Conservation (phyloP, 2,329 filamentous ascomycete genomes). For the Phaeoacremonium minimum region DNA sequence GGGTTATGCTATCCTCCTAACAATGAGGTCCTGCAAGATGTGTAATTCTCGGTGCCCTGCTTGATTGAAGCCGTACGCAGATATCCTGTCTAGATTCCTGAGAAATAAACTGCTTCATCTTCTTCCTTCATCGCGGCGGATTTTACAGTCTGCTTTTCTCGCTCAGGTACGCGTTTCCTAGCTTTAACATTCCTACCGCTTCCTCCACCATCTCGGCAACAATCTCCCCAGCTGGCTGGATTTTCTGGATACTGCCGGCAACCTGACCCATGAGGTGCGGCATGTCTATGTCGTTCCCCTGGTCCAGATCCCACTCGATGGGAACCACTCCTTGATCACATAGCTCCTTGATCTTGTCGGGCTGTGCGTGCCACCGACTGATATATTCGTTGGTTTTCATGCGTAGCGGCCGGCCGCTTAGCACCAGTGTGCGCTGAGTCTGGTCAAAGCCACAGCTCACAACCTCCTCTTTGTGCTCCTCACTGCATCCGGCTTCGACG, state of each 20-base stretch:
- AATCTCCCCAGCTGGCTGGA: slow-evolving; percentile 80
- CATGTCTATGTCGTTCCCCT: slow-evolving; percentile 76
- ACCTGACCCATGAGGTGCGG: slow-evolving; percentile 96
- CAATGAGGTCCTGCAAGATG: too few species aligned
- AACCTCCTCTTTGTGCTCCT: slow-evolving; percentile 79
- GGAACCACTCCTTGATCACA: slow-evolving; percentile 76
- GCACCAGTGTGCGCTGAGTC: slow-evolving; percentile 76
- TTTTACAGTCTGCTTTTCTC: slow-evolving; percentile 7
- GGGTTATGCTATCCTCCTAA: too few species aligned
- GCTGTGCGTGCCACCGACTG: slow-evolving; percentile 71
- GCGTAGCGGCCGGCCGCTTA: slow-evolving; percentile 77
- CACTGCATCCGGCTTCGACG: slow-evolving; percentile 74
- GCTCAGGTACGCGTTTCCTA: slow-evolving; percentile 56
- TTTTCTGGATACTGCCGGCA: slow-evolving; percentile 68
- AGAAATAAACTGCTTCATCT: too few species aligned
- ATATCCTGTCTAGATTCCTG: too few species aligned
- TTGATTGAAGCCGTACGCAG: too few species aligned
- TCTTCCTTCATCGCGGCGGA: background rate
- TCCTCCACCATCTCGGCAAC: slow-evolving; percentile 86
- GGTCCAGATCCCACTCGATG: slow-evolving; percentile 76
- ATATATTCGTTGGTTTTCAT: slow-evolving; percentile 83
- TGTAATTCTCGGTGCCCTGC: too few species aligned
- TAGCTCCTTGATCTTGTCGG: slow-evolving; percentile 69
- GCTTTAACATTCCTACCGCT: slow-evolving; percentile 63
- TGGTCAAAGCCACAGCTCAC: slow-evolving; percentile 75